A percentile compares a stretch with the other conserved stretches of the same genome.
phyloP scores from a whole-genome alignment of 495 filamentous ascomycete genomes.

The Talaromyces liani region DNA sequence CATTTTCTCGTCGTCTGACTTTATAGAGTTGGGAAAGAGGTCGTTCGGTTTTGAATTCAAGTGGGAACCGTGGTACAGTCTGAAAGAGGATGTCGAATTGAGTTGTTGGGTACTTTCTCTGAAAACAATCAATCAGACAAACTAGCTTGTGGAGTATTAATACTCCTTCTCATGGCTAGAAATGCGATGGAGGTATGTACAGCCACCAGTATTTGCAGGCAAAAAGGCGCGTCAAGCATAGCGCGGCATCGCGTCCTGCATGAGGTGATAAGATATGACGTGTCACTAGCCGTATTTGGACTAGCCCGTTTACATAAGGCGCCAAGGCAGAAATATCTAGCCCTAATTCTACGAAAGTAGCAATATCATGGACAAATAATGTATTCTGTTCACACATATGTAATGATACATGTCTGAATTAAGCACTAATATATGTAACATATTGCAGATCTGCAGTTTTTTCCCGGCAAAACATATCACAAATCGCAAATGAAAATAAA shows the following conservation, averaged over 20 bases:
- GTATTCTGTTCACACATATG: background rate
- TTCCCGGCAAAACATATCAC: background rate
- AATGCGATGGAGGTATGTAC: background rate
- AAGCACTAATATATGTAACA: background rate
- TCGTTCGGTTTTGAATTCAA: background rate
- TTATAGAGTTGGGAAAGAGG: background rate
- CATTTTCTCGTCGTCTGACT: background rate
- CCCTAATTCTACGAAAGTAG: background rate
- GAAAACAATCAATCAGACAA: background rate
- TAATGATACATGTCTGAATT: background rate
- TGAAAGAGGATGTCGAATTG: background rate
- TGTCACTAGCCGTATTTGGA: background rate
- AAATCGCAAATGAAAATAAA: conserved; percentile 1
- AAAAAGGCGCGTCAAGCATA: background rate
- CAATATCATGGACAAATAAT: background rate
- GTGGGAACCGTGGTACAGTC: background rate
- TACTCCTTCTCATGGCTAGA: background rate
- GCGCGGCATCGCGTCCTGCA: background rate
- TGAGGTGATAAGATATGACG: conserved; percentile 1
- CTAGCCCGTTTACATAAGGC: background rate
- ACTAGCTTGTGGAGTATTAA: background rate
- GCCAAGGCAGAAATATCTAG: background rate
- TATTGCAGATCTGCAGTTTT: background rate
- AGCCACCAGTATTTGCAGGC: conserved; percentile 2
- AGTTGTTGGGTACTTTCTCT: background rate